Conservation (phyloP, 1,284 basidiomycete genomes). For the Inonotus obliquus region DNA sequence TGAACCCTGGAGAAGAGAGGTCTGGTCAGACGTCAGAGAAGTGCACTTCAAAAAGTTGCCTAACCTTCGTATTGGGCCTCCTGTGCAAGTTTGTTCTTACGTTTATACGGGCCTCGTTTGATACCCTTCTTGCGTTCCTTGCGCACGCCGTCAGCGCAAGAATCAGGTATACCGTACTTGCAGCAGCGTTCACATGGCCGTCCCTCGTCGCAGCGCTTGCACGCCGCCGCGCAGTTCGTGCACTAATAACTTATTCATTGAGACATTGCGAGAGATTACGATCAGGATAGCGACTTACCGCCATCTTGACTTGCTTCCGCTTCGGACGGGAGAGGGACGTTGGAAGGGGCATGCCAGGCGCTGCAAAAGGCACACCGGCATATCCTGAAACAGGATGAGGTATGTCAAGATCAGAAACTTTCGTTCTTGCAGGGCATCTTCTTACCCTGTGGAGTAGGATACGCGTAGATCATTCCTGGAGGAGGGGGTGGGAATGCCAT, state of each 20-base stretch:
- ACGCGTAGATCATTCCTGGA: slow-evolving; percentile 64
- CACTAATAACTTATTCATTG: slow-evolving; percentile 41
- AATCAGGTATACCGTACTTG: slow-evolving; percentile 71
- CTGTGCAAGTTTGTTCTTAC: slow-evolving; percentile 49
- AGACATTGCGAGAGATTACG: slow-evolving; percentile 10
- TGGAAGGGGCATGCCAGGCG: slow-evolving; percentile 38
- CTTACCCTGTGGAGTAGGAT: slow-evolving; percentile 33
- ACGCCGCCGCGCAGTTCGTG: slow-evolving; percentile 81
- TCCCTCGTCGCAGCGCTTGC: slow-evolving; percentile 79
- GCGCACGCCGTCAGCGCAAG: slow-evolving; percentile 69
- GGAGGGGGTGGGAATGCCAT: slow-evolving; percentile 44
- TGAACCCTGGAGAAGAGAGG: slow-evolving; percentile 1
- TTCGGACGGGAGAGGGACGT: slow-evolving; percentile 42
- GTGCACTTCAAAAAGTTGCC: background rate
- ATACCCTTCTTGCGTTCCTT: slow-evolving; percentile 84
- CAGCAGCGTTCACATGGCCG: slow-evolving; percentile 78
- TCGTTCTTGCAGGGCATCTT: background rate
- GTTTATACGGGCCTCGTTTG: slow-evolving; percentile 83
- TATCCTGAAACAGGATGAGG: slow-evolving; percentile 8
- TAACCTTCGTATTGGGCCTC: slow-evolving; percentile 15
- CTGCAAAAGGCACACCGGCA: slow-evolving; percentile 29
- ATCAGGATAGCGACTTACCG: slow-evolving; percentile 45
- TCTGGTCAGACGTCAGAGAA: background rate
- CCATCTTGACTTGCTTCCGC: slow-evolving; percentile 87
- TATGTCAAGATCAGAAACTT: slow-evolving; percentile 4